These are phyloP conservation scores for Teunomyces lycoperdinae DNA, from an alignment of 805 yeast genomes.

Conservation along the genomic window DNA sequence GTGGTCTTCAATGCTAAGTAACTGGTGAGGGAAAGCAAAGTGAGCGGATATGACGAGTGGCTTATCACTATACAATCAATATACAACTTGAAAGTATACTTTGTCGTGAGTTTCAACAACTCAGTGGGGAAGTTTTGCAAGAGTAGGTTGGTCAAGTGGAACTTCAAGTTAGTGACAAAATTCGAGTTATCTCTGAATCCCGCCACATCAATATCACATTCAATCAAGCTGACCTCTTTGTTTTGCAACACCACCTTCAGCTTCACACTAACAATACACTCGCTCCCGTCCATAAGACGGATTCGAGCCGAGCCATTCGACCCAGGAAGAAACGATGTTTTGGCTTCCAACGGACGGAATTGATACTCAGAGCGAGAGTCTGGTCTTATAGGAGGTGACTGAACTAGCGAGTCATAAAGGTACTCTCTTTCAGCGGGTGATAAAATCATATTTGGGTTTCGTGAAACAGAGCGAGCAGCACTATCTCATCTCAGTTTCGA, in stretches of 20 bases:
- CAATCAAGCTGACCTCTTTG: constrained; percentile 50
- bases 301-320: constrained; percentile 93
- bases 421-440: constrained; percentile 78
- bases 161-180: constrained; percentile 59
- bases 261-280: constrained; percentile 89
- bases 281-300: constrained; percentile 84
- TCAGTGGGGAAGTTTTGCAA: constrained; percentile 50
- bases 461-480: neutral
- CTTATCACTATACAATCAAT: constrained; percentile 81
- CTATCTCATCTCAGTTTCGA: constrained; percentile 1
- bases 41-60: constrained; percentile 75
- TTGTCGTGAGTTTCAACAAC: constrained; percentile 61
- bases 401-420: constrained; percentile 66
- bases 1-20: constrained; percentile 82
- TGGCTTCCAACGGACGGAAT: constrained; percentile 83
- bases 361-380: constrained; percentile 77
- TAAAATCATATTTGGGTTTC: constrained; percentile 46
- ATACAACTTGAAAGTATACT: constrained; percentile 71
- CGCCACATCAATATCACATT: constrained; percentile 77
- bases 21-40: constrained; percentile 73
- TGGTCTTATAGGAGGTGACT: constrained; percentile 67
- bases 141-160: constrained; percentile 56
- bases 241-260: constrained; percentile 62
- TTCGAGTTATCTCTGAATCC: constrained; percentile 80
- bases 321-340: constrained; percentile 74